Evolutionary conservation across 2,329 filamentous ascomycete genomes (phyloP), one percentile per base, ranked within the genome.

Genomic region (Cladophialophora chaetospira): DNA sequence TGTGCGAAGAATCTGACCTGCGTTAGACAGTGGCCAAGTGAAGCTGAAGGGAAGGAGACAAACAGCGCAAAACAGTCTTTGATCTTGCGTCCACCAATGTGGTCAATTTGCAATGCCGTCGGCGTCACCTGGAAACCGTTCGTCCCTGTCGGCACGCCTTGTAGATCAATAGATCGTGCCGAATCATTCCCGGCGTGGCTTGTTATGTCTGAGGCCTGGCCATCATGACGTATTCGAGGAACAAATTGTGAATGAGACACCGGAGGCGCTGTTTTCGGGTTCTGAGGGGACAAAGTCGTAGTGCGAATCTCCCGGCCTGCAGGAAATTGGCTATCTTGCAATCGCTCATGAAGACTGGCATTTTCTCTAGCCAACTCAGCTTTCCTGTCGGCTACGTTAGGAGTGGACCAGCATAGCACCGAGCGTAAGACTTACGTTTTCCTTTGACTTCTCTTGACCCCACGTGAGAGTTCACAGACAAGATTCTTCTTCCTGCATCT

Each of bases 51-150:
- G 17, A 11, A 51, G 33, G 38, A 49, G 19, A 43, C 53, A 21
- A 43, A 58, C 50, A 84, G 83, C 61, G 21, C 28, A 40, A 54
- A 58, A 33, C 50, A 58, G 35, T 47, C 33, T 33, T 35, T 29
- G 21, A 55, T 58, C 15, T 58, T 47, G 38, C 19, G 47, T 13
- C 2, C 13, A 25, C 31, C 42, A 26, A 57, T 53, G 11, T 57
- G 42, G 10, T 38, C 48, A 21, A 29, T 36, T n/a, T 45, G 15
- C 21, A 57, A 17, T 29, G 25, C 21, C 21, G 35, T 36, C 21
- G 23, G 11, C 21, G 46, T 33, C 28, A 38, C 15, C 17, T 47
- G 55, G 28, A 53, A 52, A 9, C 31, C 29, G 21, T 46, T 10
- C 23, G 42, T 28, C 26, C 11, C 38, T 44, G 25, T 15, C 29